phyloP scores from a whole-genome alignment of 805 yeast genomes.

The Lipomyces spencermartinsiae region DNA sequence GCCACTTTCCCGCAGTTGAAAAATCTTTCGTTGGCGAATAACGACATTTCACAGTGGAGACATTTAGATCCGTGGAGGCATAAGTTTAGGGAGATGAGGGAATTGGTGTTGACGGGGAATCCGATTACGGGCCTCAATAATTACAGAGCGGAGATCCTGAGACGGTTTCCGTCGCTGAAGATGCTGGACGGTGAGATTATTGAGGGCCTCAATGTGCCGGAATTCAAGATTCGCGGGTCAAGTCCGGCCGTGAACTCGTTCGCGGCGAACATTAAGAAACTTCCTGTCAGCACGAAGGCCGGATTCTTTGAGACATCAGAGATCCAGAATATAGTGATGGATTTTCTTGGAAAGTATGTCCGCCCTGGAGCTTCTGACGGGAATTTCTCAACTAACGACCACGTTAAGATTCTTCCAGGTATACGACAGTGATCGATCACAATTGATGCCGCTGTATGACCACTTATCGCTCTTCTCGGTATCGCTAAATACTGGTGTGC shows the following conservation, averaged over 20 bases:
- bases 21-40: conserved; percentile 81
- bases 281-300: conserved; percentile 54
- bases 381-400: not conserved
- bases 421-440: conserved; percentile 82
- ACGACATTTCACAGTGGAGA: conserved; percentile 64
- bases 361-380: not conserved
- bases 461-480: conserved; percentile 83
- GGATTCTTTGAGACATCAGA: conserved; percentile 83
- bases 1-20: conserved; percentile 74
- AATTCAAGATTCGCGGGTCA: conserved; percentile 1
- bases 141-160: conserved; percentile 67
- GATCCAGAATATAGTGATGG: conserved; percentile 72
- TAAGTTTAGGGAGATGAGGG: conserved; percentile 75
- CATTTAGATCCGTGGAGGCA: conserved; percentile 76
- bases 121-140: conserved; percentile 56
- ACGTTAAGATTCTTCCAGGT: conserved; percentile 64
- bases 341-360: conserved; percentile 60
- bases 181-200: conserved; percentile 79
- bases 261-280: conserved; percentile 33
- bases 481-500: conserved; percentile 75
- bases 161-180: conserved; percentile 77
- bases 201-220: conserved; percentile 67
- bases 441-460: conserved; percentile 75
- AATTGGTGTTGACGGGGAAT: conserved; percentile 77
- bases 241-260: conserved; percentile 30